Conservation (phyloP, 495 filamentous ascomycete genomes). For the Penicillium cosmopolitanum region DNA sequence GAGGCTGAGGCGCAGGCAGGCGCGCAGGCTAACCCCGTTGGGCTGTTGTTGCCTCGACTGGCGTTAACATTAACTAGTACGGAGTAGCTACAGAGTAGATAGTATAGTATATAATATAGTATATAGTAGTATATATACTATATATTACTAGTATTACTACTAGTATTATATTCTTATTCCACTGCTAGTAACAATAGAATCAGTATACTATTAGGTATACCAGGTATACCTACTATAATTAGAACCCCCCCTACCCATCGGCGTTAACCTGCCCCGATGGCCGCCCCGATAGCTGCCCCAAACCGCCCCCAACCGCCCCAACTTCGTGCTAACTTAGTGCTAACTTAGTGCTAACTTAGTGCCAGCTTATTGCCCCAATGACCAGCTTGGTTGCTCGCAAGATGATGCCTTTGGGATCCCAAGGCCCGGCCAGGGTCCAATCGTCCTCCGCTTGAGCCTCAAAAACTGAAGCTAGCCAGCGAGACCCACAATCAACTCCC, state of each 20-base stretch:
- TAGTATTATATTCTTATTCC: not conserved
- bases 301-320: not conserved
- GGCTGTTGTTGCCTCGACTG: not conserved
- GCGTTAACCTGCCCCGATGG: not conserved
- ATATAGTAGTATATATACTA: not conserved
- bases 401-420: not conserved
- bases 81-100: too few relatives aligned
- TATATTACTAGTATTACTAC: not conserved
- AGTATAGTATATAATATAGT: not conserved
- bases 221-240: not conserved
- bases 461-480: not conserved
- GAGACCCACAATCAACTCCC: not conserved
- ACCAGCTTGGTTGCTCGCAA: not conserved
- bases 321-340: not conserved
- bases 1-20: conserved; percentile 8
- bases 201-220: too few relatives aligned
- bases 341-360: too few relatives aligned
- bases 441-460: conserved; percentile 2
- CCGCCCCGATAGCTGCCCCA: not conserved
- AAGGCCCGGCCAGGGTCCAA: not conserved
- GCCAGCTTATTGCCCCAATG: not conserved
- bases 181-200: too few relatives aligned
- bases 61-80: too few relatives aligned
- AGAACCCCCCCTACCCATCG: conserved; percentile 5
- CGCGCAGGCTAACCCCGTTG: not conserved